A percentile compares a stretch with the other conserved stretches of the same genome.
These are phyloP conservation scores for Mycena crocata DNA, from an alignment of 768 basidiomycete species.

Conservation along the genomic window DNA sequence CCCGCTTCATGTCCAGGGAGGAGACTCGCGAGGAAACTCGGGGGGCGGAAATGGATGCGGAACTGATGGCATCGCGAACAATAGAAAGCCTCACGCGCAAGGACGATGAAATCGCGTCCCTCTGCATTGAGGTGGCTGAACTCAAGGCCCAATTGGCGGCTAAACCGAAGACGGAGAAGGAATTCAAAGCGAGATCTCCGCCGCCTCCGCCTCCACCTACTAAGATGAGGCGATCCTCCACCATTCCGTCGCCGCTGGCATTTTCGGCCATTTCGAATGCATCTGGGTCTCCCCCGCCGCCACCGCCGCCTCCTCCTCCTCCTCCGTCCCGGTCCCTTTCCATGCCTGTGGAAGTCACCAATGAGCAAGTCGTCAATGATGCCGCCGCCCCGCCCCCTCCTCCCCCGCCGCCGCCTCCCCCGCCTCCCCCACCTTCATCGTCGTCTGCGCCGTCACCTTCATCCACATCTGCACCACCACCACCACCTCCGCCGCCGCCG, in stretches of 20 bases:
- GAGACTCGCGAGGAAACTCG: slow-evolving; percentile 60
- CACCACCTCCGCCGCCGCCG: slow-evolving; percentile 50
- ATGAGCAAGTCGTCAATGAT: slow-evolving; percentile 23
- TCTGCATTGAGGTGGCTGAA: slow-evolving; percentile 62
- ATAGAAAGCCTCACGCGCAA: slow-evolving; percentile 58
- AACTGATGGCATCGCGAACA: slow-evolving; percentile 74
- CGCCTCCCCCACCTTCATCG: slow-evolving; percentile 41
- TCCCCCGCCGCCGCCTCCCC: slow-evolving; percentile 31
- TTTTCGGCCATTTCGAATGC: slow-evolving; percentile 24
- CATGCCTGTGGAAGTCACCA: slow-evolving; percentile 33
- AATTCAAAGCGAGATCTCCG: slow-evolving; percentile 68
- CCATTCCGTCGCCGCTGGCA: slow-evolving; percentile 17
- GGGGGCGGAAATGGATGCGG: slow-evolving; percentile 69
- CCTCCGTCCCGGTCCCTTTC: slow-evolving; percentile 33
- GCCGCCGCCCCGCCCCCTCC: slow-evolving; percentile 40
- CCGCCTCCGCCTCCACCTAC: slow-evolving; percentile 42
- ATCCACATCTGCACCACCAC: slow-evolving; percentile 48
- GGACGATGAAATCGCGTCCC: slow-evolving; percentile 59
- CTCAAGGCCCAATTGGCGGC: slow-evolving; percentile 63
- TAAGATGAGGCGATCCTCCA: slow-evolving; percentile 47
- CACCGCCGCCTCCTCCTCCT: slow-evolving; percentile 41
- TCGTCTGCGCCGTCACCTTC: slow-evolving; percentile 40
- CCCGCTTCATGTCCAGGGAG: slow-evolving; percentile 73
- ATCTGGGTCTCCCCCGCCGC: slow-evolving; percentile 31
- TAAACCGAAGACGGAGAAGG: slow-evolving; percentile 72